Percentiles rank a stretch among this genome's conserved stretches.
These are phyloP conservation scores for Emergomyces pasteurianus DNA, from an alignment of 2,329 filamentous ascomycete genomes.

Conservation along the genomic window DNA sequence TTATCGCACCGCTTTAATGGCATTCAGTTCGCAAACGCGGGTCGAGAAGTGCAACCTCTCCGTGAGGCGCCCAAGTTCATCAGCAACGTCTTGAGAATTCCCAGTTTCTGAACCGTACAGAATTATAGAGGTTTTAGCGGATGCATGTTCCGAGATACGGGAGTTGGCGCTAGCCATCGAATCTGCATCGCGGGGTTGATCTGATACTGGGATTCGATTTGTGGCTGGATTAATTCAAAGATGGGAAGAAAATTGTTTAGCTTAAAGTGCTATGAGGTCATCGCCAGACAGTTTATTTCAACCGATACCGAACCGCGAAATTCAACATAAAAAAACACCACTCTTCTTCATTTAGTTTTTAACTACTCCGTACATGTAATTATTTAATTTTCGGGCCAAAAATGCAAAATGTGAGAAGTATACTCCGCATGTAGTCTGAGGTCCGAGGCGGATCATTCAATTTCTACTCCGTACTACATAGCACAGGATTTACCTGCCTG, in stretches of 20 bases:
- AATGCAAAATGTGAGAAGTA: no score
- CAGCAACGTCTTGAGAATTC: slow-evolving; percentile 81
- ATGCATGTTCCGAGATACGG: not conserved
- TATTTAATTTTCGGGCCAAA: no score
- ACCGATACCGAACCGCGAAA: not conserved
- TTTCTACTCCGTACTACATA: slow-evolving; percentile 34
- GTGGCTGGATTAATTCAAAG: not conserved
- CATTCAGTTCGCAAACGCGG: slow-evolving; percentile 64
- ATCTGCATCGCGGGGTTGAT: not conserved
- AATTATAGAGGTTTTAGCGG: slow-evolving; percentile 46
- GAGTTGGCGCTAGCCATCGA: slow-evolving; percentile 4
- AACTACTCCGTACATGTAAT: no score
- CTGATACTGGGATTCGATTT: not conserved
- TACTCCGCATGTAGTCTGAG: slow-evolving; percentile 21
- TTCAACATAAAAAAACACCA: no score
- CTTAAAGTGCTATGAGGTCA: not conserved
- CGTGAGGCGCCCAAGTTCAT: slow-evolving; percentile 63
- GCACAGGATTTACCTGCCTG: no score
- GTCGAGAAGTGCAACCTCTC: slow-evolving; percentile 70
- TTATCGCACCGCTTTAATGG: slow-evolving; percentile 56
- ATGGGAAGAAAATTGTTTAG: not conserved
- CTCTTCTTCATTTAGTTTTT: no score
- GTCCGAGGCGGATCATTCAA: slow-evolving; percentile 36
- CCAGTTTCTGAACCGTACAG: slow-evolving; percentile 94
- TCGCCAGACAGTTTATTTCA: not conserved